These are phyloP conservation scores for Arabidopsis hybrid DNA, from an alignment of 441 rosid species.

Conservation along the genomic window DNA sequence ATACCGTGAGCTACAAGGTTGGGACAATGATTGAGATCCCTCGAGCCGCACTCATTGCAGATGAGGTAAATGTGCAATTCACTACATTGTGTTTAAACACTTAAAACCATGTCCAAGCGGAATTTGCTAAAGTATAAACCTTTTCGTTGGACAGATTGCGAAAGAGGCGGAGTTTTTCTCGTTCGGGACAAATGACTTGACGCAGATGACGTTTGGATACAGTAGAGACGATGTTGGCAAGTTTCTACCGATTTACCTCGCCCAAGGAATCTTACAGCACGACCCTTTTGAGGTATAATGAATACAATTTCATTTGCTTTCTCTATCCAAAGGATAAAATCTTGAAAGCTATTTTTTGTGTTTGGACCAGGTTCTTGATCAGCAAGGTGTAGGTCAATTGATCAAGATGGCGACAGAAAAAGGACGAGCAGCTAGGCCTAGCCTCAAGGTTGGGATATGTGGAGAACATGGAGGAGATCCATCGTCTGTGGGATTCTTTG, in stretches of 20 bases:
- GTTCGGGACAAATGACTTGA: constrained; percentile 94
- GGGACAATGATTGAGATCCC: constrained; percentile 99
- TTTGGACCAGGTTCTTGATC: constrained; percentile 81
- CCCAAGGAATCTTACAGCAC: constrained; percentile 79
- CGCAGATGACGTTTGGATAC: constrained; percentile 95
- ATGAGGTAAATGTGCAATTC: constrained; percentile 62
- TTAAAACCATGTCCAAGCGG: neutral
- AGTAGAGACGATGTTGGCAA: constrained; percentile 94
- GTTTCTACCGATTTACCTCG: constrained; percentile 80
- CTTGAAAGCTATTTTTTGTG: constrained; percentile 26
- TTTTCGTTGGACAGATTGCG: constrained; percentile 63
- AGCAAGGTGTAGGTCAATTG: constrained; percentile 89
- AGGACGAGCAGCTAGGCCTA: constrained; percentile 89
- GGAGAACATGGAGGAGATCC: constrained; percentile 99
- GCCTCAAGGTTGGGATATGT: constrained; percentile 91
- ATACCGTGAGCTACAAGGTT: constrained; percentile 71
- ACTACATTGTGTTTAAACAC: neutral
- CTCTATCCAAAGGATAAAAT: neutral
- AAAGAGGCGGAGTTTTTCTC: constrained; percentile 95
- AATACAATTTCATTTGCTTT: neutral
- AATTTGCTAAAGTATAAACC: constrained; percentile 14
- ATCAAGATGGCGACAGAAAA: constrained; percentile 85
- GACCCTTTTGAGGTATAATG: constrained; percentile 89
- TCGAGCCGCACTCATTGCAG: constrained; percentile 92
- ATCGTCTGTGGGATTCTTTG: constrained; percentile 89